Base-by-base conservation (phyloP, 164 flowering plant genomes). In the Malania oleifera region DNA sequence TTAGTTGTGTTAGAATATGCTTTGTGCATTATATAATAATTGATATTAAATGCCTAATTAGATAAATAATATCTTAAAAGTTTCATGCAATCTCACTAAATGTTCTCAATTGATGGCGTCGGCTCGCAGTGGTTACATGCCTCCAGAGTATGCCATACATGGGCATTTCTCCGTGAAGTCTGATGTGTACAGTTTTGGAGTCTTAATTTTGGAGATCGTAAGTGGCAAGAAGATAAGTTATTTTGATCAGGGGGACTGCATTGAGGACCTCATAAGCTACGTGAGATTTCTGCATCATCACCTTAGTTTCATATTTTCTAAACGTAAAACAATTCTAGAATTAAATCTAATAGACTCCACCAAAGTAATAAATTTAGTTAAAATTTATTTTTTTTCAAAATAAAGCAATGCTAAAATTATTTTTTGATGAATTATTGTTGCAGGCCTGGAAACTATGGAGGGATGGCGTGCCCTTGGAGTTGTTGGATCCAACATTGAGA, bases 161-260 rank as follows among this genome's bases (percentile, higher is more conserved):
- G 84, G 84, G 12, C 68, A 63, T 1, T 74, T 77, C 45, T 82
- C 84, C 0, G 61, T 61, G 0, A 80, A 78, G 51, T 71, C 81
- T 0, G 58, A 54, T 39, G 58, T 54, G 23, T 54, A 37, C 7
- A 54, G 58, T 20, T 54, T 54, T 39, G 45, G 58, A 19, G 58
- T 54, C 29, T 18, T 59, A 40, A 24, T 50, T 25, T 28, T 63
- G n/a, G 67, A 63, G 55, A 63, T 56, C 34, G 18, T 63, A 37
- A 63, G 48, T 48, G 61, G 61, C 14, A 56, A 56, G 46, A 63
- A 47, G 40, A 63, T 56, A 18, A 47, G 24, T 19, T 7, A 29
- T n/a, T 54, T 54, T n/a, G 40, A 57, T 45, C 62, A 50, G 29
- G 2, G 57, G 19, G 49, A 51, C 5, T 2, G 7, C 27, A 41